Evolutionary conservation across 768 basidiomycete species (phyloP).

Genomic region (Rhodosporidiobolus sp.): DNA sequence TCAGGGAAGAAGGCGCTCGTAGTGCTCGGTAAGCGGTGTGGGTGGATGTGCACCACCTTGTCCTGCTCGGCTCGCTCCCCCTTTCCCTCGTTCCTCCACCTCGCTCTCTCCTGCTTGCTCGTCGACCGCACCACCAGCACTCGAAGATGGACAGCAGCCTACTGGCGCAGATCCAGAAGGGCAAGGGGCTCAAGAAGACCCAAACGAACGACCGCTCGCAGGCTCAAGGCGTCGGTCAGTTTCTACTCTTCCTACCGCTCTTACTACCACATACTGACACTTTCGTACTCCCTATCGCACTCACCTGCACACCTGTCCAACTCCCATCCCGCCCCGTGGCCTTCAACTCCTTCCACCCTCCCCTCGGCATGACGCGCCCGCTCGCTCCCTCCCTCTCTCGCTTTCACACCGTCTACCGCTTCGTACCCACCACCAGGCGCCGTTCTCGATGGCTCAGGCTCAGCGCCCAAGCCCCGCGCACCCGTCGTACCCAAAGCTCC

Average conservation of each 20-base stretch:
- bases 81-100: background rate
- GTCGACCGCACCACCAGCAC: no score
- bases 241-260: background rate
- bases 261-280: background rate
- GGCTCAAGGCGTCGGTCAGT: conserved; percentile 13
- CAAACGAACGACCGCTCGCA: conserved; percentile 22
- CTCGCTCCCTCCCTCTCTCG: background rate
- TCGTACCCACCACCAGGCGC: background rate
- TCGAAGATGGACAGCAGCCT: conserved; percentile 28
- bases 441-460: background rate
- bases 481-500: background rate
- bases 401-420: background rate
- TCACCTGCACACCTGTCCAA: no score
- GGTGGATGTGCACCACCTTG: no score
- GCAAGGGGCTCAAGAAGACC: conserved; percentile 39
- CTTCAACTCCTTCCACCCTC: background rate
- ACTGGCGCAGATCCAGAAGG: conserved; percentile 32
- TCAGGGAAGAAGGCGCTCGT: no score
- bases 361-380: background rate
- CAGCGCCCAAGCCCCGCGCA: background rate
- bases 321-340: background rate
- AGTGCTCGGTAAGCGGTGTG: no score
- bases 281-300: no score
- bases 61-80: no score
- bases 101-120: background rate